Base-by-base conservation (phyloP, 768 basidiomycete species). In the Calocera viscosa region DNA sequence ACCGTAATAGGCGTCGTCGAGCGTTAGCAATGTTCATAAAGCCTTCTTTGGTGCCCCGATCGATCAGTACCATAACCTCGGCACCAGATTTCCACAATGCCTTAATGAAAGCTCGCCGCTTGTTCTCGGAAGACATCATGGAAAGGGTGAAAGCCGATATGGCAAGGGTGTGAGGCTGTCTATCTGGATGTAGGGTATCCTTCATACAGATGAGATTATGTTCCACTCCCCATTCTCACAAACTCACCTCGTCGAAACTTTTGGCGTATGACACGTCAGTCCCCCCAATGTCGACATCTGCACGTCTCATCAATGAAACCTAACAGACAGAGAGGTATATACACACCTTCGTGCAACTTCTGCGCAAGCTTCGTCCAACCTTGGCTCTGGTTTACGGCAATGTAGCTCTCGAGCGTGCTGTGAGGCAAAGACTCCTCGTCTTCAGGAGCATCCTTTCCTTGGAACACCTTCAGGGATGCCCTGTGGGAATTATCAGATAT, bases 31-130 rank as follows among this genome's bases (percentile, higher is more conserved):
- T 83, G 26, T 79, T 78, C 71, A 85, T 82, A 74, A 95, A 98
- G 0, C 94, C 93, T 53, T 79, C 78, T 28, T 79, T 80, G 3
- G 86, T 87, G 49, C 83, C 87, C 67, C 93, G 88, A 74, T 99
- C 96, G 68, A 97, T 86, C 49, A 99, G 78, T 71, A 94, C 90
- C 63, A 96, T 85, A 26, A 85, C 83, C 72, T 89, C 84, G 24
- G 93, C 93, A 49, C 91, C 92, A 71, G 91, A 91, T 53, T 89
- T 82, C 94, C 94, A 97, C 81, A 97, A 89, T 71, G 90, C 85
- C 72, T 87, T 85, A 30, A 94, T 80, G 49, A 92, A 73, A 1
- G 80, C 77, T 76, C 85, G 87, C 68, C 88, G 82, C 10, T 84
- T 82, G 19, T 85, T 71, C 41, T 83, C 74, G 1, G 82, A 84